Conservation (phyloP, 2,329 filamentous ascomycete genomes). For the Fusarium sp. region DNA sequence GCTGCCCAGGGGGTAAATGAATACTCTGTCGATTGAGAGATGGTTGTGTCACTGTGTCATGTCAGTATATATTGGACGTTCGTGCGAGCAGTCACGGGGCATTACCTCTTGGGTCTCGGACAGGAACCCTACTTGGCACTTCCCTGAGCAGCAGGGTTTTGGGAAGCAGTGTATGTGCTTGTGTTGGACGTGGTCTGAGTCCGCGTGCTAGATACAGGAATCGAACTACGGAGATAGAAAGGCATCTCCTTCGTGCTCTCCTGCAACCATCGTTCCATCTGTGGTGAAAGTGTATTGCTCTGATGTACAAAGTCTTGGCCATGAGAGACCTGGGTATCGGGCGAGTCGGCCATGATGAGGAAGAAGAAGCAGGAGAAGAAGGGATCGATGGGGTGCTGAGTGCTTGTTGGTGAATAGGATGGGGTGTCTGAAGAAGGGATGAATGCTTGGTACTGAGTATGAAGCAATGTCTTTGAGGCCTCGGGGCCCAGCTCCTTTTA, state of each 20-base stretch:
- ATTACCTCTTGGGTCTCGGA: rapidly evolving
- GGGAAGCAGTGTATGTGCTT: not conserved
- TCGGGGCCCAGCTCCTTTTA: too few relatives aligned
- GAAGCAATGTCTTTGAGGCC: too few relatives aligned
- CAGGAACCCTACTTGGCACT: not conserved
- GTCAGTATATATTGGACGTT: not conserved
- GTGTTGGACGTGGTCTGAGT: not conserved
- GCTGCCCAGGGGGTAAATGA: not conserved
- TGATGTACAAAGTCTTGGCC: not conserved
- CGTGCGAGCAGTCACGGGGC: rapidly evolving
- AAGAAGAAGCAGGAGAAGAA: too few relatives aligned
- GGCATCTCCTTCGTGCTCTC: constrained; percentile 10
- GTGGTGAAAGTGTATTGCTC: not conserved
- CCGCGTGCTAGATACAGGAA: not conserved
- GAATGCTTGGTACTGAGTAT: too few relatives aligned
- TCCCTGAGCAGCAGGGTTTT: not conserved
- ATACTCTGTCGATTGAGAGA: too few relatives aligned
- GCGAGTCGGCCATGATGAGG: not conserved
- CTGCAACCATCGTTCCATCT: constrained; percentile 6
- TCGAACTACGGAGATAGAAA: not conserved
- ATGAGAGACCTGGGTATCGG: rapidly evolving
- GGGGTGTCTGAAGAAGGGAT: too few relatives aligned
- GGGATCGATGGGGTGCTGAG: too few relatives aligned
- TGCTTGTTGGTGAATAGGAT: too few relatives aligned
- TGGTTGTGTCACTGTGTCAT: rapidly evolving